Conservation (phyloP, 257 asterid species). For the Verbena officinalis region DNA sequence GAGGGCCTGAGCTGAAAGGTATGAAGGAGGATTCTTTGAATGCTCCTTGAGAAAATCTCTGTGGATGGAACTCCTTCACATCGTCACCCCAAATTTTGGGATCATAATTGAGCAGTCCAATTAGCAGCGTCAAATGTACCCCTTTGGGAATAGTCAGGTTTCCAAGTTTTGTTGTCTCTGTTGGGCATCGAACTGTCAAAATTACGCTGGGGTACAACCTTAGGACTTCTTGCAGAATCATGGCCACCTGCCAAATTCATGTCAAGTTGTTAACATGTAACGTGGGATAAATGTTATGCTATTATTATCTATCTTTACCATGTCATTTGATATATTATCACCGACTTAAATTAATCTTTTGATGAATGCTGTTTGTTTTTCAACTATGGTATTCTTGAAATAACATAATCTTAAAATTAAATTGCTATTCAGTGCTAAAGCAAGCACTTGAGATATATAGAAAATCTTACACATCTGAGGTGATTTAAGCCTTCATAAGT, state of each 20-base stretch:
- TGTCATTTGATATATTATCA: no score
- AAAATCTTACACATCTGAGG: conserved; percentile 39
- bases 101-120: conserved; percentile 33
- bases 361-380: no score
- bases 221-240: conserved; percentile 34
- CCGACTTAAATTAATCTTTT: no score
- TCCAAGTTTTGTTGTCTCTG: conserved; percentile 2
- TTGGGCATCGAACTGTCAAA: conserved; percentile 12
- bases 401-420: no score
- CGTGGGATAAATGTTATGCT: background rate
- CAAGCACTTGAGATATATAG: no score
- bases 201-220: conserved; percentile 34
- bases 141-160: conserved; percentile 23
- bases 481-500: conserved; percentile 32
- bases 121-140: conserved; percentile 14
- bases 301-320: no score
- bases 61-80: conserved; percentile 37
- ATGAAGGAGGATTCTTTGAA: conserved; percentile 25
- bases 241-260: conserved; percentile 27
- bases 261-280: background rate
- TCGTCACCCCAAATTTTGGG: conserved; percentile 39
- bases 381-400: no score
- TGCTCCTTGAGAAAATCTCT: conserved; percentile 36
- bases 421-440: background rate
- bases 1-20: conserved; percentile 39